Conservation (phyloP, 371 early-diverging fungal species). For the Thermomucor indicae-seudaticae region DNA sequence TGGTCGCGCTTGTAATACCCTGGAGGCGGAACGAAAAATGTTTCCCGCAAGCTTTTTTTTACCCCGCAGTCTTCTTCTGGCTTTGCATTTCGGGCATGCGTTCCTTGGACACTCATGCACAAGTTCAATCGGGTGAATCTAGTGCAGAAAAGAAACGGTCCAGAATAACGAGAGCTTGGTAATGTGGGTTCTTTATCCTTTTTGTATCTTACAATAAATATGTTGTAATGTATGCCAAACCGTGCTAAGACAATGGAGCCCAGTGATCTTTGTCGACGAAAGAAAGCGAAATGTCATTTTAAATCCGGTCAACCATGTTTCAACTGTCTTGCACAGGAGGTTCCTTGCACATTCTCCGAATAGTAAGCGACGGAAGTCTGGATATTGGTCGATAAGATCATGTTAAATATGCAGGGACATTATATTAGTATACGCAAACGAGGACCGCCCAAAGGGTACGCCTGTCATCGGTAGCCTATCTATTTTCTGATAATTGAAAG, state of each 20-base stretch:
- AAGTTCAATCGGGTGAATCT: too few species aligned
- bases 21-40: too few species aligned
- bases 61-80: too few species aligned
- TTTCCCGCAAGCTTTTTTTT: too few species aligned
- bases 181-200: neutral
- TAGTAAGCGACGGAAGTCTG: conserved; percentile 7
- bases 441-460: conserved; percentile 36
- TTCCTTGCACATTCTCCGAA: conserved; percentile 17
- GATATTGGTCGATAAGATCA: neutral
- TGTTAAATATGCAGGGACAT: neutral
- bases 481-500: too few species aligned
- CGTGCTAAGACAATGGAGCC: too few species aligned
- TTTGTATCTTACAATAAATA: neutral
- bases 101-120: too few species aligned
- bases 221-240: neutral
- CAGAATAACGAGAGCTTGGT: conserved; percentile 23
- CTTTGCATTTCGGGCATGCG: too few species aligned
- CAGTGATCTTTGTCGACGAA: conserved; percentile 33
- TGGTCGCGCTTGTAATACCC: conserved; percentile 37
- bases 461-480: too few species aligned
- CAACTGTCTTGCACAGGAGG: conserved; percentile 27
- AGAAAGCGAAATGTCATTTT: conserved; percentile 31
- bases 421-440: conserved; percentile 20
- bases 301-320: conserved; percentile 20
- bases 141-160: neutral